These are phyloP conservation scores for Daucus carota DNA, from an alignment of 129 eudicot species.

Conservation along the genomic window DNA sequence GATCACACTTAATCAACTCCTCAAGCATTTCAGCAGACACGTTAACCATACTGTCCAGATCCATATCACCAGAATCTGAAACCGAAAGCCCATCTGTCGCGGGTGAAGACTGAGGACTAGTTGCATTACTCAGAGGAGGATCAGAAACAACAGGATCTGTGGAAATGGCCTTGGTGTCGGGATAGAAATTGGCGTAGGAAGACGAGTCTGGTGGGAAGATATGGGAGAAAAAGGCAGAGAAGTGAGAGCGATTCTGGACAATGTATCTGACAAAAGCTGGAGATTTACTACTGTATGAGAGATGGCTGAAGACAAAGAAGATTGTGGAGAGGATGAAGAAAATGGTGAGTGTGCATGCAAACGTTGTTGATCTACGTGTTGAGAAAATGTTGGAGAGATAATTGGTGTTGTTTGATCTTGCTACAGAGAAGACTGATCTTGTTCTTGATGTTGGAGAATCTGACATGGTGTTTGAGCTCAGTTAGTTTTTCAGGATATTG, in stretches of 20 bases:
- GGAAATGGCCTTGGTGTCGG: not conserved
- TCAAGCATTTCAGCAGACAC: not conserved
- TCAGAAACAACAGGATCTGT: not conserved
- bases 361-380: conserved; percentile 11
- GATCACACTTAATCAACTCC: conserved; percentile 14
- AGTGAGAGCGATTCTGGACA: not conserved
- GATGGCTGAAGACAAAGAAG: conserved; percentile 15
- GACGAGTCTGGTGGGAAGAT: not conserved
- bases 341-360: conserved; percentile 17
- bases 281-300: not conserved
- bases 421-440: conserved; percentile 15
- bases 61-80: not conserved
- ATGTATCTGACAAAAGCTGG: not conserved
- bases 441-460: conserved; percentile 10
- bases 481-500: not conserved
- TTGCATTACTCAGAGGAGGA: not conserved
- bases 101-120: not conserved
- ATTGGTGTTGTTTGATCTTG: conserved; percentile 8
- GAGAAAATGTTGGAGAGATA: not conserved
- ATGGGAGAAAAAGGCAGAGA: not conserved
- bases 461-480: not conserved
- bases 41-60: conserved; percentile 19
- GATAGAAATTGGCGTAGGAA: not conserved
- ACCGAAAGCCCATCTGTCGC: not conserved
- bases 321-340: conserved; percentile 12